Evolutionary conservation across 129 eudicot species (phyloP), one percentile per base, ranked within the genome.

Genomic region (Smallanthus sonchifolius): DNA sequence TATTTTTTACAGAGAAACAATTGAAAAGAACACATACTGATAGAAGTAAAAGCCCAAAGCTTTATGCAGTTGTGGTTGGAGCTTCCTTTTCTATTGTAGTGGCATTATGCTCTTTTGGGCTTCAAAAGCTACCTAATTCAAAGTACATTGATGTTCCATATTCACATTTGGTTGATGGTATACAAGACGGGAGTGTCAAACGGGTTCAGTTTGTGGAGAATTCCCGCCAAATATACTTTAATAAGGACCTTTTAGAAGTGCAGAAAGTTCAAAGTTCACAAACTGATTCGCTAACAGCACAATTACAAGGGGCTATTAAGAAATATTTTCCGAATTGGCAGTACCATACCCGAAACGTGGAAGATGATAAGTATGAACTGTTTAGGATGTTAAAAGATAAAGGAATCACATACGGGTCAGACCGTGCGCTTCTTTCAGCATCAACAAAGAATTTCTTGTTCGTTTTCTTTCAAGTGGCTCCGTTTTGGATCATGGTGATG

Each of bases 401-500:
- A n/a, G 75, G 54, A 19, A 62, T 81, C 35, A 81, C 68, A 2
- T 76, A 81, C 70, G 85, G 85, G 54, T 76, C 81, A 69, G 28
- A 76, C 54, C 78, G 78, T 64, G 74, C 72, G 24, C 81, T 69
- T 62, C 48, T 81, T 20, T 81, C 85, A 54, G 62, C 65, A 42
- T 43, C 81, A 16, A 39, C 47, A 13, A 81, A 47, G 62, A 76
- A 81, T 70, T 69, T 75, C 38, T 69, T 76, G 75, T 49, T 81
- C 13, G 10, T 81, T 15, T 64, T 81, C 63, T 81, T 81, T 64
- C 85, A 81, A 81, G 69, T 75, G 43, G 60, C 81, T 13, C 84
- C 84, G 5, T 81, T 70, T 44, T 81, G 84, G 84, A 45, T 81
- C 73, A 81, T 76, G 74, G 81, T 81, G 78, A 9, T 76, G 62